These are phyloP conservation scores for Epichloe amarillans DNA, from an alignment of 2,329 filamentous ascomycete species.

Conservation along the genomic window DNA sequence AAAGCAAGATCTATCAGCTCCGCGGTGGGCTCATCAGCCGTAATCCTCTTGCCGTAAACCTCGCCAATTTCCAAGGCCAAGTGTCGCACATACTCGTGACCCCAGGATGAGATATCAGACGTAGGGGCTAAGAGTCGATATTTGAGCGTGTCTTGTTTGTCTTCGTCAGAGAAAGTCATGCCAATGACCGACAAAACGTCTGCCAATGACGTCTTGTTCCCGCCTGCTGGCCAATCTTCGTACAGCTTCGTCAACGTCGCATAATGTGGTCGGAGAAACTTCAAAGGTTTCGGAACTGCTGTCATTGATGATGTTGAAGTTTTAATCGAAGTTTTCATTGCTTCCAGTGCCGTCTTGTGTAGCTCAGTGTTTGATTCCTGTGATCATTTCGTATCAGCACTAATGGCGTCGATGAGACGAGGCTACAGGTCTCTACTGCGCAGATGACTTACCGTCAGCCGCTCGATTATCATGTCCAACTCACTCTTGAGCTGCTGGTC, in stretches of 20 bases:
- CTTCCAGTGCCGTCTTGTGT: constrained; percentile 84
- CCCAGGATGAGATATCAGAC: constrained; percentile 91
- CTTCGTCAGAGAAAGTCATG: constrained; percentile 97
- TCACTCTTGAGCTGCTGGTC: constrained; percentile 97
- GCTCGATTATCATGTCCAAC: constrained; percentile 94
- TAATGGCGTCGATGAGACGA: neutral
- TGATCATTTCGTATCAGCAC: neutral
- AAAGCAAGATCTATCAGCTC: constrained; percentile 79
- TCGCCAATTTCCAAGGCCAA: constrained; percentile 90
- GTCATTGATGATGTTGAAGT: constrained; percentile 99
- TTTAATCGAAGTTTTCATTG: constrained; percentile 98
- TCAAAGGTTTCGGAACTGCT: constrained; percentile 92
- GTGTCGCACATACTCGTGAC: constrained; percentile 95
- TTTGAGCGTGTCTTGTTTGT: constrained; percentile 89
- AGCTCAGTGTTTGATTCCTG: constrained; percentile 78
- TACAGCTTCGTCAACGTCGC: constrained; percentile 77
- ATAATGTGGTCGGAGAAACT: constrained; percentile 95
- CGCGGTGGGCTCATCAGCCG: constrained; percentile 68
- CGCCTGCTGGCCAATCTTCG: constrained; percentile 73
- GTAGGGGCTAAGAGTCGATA: constrained; percentile 83
- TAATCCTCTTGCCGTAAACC: constrained; percentile 78
- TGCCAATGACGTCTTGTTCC: constrained; percentile 79
- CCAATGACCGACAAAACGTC: constrained; percentile 95
- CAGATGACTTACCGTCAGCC: constrained; percentile 56
- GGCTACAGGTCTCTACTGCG: neutral